Conservation (phyloP, 768 basidiomycete species). For the Pluteus cervinus region DNA sequence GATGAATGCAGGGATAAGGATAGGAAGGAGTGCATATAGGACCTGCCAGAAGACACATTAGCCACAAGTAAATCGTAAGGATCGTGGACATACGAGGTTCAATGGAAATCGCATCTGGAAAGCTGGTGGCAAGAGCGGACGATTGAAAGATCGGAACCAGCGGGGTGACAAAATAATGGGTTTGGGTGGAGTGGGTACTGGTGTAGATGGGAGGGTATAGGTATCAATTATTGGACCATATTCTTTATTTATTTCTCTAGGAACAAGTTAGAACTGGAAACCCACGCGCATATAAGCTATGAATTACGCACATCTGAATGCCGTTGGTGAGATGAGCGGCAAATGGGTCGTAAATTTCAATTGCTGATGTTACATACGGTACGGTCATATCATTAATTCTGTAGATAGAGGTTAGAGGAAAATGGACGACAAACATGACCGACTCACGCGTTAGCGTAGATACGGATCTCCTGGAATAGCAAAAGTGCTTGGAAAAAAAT, state of each 20-base stretch:
- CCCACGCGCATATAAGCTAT: not conserved
- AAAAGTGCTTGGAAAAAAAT: constrained; percentile 72
- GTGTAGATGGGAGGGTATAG: constrained; percentile 38
- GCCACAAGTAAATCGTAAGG: not conserved
- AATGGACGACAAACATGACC: not conserved
- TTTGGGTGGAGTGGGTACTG: constrained; percentile 32
- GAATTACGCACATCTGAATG: constrained; percentile 47
- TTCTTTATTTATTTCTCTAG: constrained; percentile 50
- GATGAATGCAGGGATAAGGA: constrained; percentile 58
- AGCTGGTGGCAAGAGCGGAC: constrained; percentile 51
- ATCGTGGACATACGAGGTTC: constrained; percentile 51
- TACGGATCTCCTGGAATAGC: constrained; percentile 59
- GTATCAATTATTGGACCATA: constrained; percentile 53
- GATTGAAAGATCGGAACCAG: constrained; percentile 40
- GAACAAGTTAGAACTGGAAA: constrained; percentile 1
- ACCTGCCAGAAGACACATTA: constrained; percentile 26
- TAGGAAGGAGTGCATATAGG: constrained; percentile 49
- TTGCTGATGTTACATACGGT: constrained; percentile 74
- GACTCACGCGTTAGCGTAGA: constrained; percentile 79
- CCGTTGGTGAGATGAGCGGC: constrained; percentile 47
- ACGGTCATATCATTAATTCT: constrained; percentile 77
- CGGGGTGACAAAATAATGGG: constrained; percentile 31
- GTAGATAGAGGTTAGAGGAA: constrained; percentile 3
- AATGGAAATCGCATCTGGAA: constrained; percentile 59
- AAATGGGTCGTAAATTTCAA: constrained; percentile 67